These are phyloP conservation scores for Aspergillus ochraceoroseus DNA, from an alignment of 2,329 filamentous ascomycete genomes.

Conservation along the genomic window DNA sequence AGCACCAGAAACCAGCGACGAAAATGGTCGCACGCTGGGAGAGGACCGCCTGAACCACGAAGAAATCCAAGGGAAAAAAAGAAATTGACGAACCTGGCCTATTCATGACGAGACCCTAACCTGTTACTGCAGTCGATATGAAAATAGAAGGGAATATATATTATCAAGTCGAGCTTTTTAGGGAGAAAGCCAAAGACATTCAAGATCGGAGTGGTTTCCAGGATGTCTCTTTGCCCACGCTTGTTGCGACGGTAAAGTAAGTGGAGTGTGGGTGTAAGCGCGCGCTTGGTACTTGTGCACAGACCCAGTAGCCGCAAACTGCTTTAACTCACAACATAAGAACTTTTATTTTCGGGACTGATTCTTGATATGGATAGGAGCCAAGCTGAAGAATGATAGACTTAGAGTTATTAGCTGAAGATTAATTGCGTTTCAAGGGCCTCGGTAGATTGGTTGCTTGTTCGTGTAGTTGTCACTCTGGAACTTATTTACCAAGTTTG, in stretches of 20 bases:
- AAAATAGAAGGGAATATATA: slow-evolving; percentile 7
- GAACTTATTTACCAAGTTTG: too few species aligned
- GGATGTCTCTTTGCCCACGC: slow-evolving; percentile 21
- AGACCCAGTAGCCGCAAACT: slow-evolving; percentile 13
- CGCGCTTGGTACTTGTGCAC: slow-evolving; percentile 22
- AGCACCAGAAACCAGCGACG: slow-evolving; percentile 3
- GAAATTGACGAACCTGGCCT: slow-evolving; percentile 45
- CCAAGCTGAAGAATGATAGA: too few species aligned
- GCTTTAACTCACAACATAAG: too few species aligned
- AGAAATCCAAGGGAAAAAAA: slow-evolving; percentile 23
- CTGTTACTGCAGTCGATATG: slow-evolving; percentile 17
- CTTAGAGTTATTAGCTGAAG: too few species aligned
- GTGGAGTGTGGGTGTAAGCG: slow-evolving; percentile 23
- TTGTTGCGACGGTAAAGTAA: slow-evolving; percentile 27
- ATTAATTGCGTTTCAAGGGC: too few species aligned
- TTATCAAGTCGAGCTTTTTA: slow-evolving; percentile 6
- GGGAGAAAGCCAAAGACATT: slow-evolving; percentile 7
- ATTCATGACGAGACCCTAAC: slow-evolving; percentile 41
- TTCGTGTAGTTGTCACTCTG: too few species aligned
- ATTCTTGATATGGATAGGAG: too few species aligned
- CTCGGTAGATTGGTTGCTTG: too few species aligned
- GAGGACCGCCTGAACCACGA: slow-evolving; percentile 15
- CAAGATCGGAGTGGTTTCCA: slow-evolving; percentile 17
- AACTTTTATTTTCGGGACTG: too few species aligned
- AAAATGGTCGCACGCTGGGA: slow-evolving; percentile 10